phyloP scores from a whole-genome alignment of 768 basidiomycete species.

The Coprinopsis cinerea region DNA sequence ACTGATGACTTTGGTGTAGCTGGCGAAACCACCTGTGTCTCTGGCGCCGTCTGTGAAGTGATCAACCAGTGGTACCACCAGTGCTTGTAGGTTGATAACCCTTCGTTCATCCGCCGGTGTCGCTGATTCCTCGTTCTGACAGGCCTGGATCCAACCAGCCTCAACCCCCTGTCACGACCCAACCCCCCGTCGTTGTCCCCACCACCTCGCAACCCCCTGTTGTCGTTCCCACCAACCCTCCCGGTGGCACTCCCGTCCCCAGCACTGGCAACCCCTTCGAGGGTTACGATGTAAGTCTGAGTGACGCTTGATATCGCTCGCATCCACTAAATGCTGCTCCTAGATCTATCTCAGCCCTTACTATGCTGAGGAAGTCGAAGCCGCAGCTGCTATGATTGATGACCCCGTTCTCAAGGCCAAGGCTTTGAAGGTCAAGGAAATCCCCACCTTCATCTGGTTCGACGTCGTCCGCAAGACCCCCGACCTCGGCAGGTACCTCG shows the following conservation, averaged over 20 bases:
- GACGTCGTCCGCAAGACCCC: conserved; percentile 52
- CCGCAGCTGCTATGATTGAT: conserved; percentile 43
- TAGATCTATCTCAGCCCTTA: conserved; percentile 49
- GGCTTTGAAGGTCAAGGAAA: conserved; percentile 46
- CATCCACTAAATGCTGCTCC: conserved; percentile 1
- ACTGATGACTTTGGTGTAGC: conserved; percentile 16
- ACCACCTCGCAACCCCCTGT: conserved; percentile 18
- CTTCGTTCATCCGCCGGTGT: background rate
- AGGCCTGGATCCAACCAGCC: background rate
- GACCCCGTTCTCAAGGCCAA: conserved; percentile 45
- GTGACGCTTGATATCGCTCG: too few relatives aligned
- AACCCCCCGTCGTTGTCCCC: conserved; percentile 17
- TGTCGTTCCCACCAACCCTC: conserved; percentile 18
- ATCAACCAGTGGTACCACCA: conserved; percentile 36
- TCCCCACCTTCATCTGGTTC: conserved; percentile 62
- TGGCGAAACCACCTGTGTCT: conserved; percentile 35
- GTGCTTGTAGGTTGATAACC: conserved; percentile 29
- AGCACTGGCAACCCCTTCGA: conserved; percentile 47
- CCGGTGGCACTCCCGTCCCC: conserved; percentile 29
- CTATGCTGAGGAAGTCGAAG: conserved; percentile 49
- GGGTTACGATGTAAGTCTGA: conserved; percentile 38
- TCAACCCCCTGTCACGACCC: conserved; percentile 15
- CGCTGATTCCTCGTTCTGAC: background rate
- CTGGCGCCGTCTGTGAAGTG: conserved; percentile 28
- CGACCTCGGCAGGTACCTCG: conserved; percentile 50